Percentiles rank a stretch among this genome's conserved stretches.
Conservation (phyloP, 1,139 yeast genomes). For the Williopsis jadinii region DNA sequence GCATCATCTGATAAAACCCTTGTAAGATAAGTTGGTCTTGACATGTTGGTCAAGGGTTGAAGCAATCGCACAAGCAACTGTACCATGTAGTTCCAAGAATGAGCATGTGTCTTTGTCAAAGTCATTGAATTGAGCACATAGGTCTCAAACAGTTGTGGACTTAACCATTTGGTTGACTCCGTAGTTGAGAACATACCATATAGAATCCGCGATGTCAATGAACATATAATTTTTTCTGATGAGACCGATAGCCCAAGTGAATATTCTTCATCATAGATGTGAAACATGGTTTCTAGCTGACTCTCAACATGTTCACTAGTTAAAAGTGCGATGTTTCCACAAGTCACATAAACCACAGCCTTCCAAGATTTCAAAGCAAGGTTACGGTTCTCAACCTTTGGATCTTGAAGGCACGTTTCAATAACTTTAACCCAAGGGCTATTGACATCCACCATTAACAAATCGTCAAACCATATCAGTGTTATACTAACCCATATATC, state of each 20-base stretch:
- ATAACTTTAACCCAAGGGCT: constrained; percentile 3
- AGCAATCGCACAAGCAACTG: too few species aligned
- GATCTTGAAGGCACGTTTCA: background rate
- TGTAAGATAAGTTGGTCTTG: constrained; percentile 1
- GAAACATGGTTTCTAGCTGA: constrained; percentile 4
- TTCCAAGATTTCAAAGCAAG: constrained; percentile 11
- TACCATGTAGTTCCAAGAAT: too few species aligned
- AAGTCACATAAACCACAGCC: constrained; percentile 10
- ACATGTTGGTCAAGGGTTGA: background rate
- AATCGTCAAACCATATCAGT: constrained; percentile 7
- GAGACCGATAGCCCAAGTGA: background rate
- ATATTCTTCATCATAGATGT: constrained; percentile 2
- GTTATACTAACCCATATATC: constrained; percentile 18
- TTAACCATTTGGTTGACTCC: background rate
- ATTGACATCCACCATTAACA: too few species aligned
- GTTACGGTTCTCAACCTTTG: too few species aligned
- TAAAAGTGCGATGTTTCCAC: constrained; percentile 2
- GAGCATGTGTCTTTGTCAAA: background rate
- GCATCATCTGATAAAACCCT: constrained; percentile 14
- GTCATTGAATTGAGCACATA: background rate
- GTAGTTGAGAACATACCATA: constrained; percentile 11
- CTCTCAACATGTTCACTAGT: background rate
- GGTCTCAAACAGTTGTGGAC: constrained; percentile 1
- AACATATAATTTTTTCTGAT: background rate
- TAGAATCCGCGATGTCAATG: constrained; percentile 3